phyloP scores from a whole-genome alignment of 2,329 filamentous ascomycete genomes.

The Aspergillus phoenicis region DNA sequence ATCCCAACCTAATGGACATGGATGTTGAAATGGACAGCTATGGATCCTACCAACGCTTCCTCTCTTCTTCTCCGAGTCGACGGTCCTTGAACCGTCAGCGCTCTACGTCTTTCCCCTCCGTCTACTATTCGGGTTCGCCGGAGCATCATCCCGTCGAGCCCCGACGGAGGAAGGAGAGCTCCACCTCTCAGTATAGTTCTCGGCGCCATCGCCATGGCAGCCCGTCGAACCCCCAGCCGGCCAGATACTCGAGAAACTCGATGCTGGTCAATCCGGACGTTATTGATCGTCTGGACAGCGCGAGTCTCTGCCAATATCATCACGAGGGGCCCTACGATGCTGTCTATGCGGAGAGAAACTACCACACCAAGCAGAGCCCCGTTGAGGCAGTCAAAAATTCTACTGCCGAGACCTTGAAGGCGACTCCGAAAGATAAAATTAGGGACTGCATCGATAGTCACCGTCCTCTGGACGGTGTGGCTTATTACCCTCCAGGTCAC shows the following conservation, averaged over 20 bases:
- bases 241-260: constrained; percentile 25
- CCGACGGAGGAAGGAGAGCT: constrained; percentile 19
- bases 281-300: constrained; percentile 77
- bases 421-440: constrained; percentile 78
- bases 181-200: background rate
- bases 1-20: constrained; percentile 24
- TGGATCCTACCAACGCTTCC: constrained; percentile 32
- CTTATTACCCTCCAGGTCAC: constrained; percentile 72
- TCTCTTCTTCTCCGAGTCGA: constrained; percentile 28
- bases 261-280: constrained; percentile 65
- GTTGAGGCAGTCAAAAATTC: constrained; percentile 73
- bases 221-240: constrained; percentile 12
- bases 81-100: constrained; percentile 21
- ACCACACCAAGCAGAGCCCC: constrained; percentile 63
- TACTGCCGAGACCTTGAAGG: constrained; percentile 75
- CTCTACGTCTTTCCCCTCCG: constrained; percentile 28
- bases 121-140: constrained; percentile 28
- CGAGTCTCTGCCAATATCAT: constrained; percentile 71
- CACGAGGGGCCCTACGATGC: constrained; percentile 92
- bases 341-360: constrained; percentile 73
- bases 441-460: constrained; percentile 72
- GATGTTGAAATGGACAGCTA: constrained; percentile 18
- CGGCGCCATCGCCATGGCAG: constrained; percentile 22
- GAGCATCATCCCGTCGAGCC: constrained; percentile 32
- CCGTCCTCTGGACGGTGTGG: constrained; percentile 78